Evolutionary conservation across 2,329 filamentous ascomycete genomes (phyloP).

Genomic region (Onygenales sp.): DNA sequence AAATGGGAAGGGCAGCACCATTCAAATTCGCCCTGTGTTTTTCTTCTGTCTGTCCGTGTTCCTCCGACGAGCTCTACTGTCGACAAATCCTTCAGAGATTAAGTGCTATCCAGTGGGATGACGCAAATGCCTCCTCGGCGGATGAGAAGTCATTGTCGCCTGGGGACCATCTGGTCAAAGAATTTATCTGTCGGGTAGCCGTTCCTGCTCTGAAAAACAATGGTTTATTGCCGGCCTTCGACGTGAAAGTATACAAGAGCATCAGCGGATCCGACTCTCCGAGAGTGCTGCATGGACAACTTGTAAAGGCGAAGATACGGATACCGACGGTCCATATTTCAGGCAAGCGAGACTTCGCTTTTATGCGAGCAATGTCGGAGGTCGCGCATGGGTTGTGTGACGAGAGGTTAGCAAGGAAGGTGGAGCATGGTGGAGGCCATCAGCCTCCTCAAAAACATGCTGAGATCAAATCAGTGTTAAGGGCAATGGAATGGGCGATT

Average conservation of each 20-base stretch:
- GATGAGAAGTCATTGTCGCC: background rate
- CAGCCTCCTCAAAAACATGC: background rate
- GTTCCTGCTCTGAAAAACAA: slow-evolving; percentile 1
- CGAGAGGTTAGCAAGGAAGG: background rate
- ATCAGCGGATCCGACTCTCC: slow-evolving; percentile 2
- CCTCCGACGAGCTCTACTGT: slow-evolving; percentile 3
- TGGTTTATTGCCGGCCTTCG: background rate
- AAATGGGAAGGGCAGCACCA: background rate
- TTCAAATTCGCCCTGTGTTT: slow-evolving; percentile 1
- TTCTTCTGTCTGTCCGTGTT: slow-evolving; percentile 1
- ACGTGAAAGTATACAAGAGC: slow-evolving; percentile 4
- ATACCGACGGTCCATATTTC: slow-evolving; percentile 14
- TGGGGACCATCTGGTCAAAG: slow-evolving; percentile 2
- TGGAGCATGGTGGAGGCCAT: background rate
- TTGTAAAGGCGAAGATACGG: slow-evolving; percentile 7
- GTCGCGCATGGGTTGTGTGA: slow-evolving; percentile 7
- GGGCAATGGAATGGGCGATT: background rate
- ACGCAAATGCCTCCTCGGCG: background rate
- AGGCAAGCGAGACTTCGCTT: slow-evolving; percentile 8
- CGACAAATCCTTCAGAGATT: background rate
- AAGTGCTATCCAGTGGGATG: background rate
- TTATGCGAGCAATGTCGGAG: slow-evolving; percentile 7
- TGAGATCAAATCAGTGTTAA: background rate
- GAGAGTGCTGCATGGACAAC: slow-evolving; percentile 6
- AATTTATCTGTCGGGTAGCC: background rate